phyloP scores from a whole-genome alignment of 2,329 filamentous ascomycete genomes.

The Ophiosphaerella korrae region DNA sequence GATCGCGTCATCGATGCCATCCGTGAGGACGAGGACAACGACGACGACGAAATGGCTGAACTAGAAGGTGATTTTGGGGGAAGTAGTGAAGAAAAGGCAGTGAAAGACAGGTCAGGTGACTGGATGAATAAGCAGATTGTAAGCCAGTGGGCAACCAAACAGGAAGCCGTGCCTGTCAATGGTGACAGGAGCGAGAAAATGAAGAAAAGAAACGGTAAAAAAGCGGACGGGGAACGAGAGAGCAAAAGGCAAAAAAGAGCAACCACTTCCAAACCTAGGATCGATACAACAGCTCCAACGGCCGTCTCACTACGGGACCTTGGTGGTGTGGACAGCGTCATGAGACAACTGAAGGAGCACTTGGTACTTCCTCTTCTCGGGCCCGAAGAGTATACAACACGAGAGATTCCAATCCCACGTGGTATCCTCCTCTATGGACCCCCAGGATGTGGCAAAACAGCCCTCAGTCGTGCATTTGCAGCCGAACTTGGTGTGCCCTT shows the following conservation, averaged over 20 bases:
- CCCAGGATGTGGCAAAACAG: conserved; percentile 85
- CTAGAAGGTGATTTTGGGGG: conserved; percentile 50
- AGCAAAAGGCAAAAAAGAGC: conserved; percentile 66
- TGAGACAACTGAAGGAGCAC: conserved; percentile 70
- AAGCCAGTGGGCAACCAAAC: conserved; percentile 56
- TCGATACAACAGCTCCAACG: conserved; percentile 68
- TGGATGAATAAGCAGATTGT: conserved; percentile 70
- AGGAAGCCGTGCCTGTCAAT: conserved; percentile 35
- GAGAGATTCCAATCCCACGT: conserved; percentile 71
- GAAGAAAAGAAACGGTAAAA: conserved; percentile 53
- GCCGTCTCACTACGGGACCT: conserved; percentile 73
- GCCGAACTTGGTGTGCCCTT: conserved; percentile 77
- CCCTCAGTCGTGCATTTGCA: conserved; percentile 80
- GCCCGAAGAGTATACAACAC: conserved; percentile 68
- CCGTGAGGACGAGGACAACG: conserved; percentile 63
- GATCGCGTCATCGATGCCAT: conserved; percentile 79
- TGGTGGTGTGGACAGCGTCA: conserved; percentile 75
- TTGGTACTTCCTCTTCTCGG: conserved; percentile 74
- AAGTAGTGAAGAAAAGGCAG: conserved; percentile 19
- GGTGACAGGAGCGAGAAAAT: conserved; percentile 38
- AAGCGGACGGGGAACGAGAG: conserved; percentile 68
- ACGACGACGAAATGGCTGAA: conserved; percentile 57
- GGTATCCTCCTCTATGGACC: conserved; percentile 82
- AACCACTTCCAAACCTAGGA: conserved; percentile 48
- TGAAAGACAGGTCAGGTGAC: conserved; percentile 51